These are phyloP conservation scores for Teunomyces funiuensis DNA, from an alignment of 805 yeast species.

Conservation along the genomic window DNA sequence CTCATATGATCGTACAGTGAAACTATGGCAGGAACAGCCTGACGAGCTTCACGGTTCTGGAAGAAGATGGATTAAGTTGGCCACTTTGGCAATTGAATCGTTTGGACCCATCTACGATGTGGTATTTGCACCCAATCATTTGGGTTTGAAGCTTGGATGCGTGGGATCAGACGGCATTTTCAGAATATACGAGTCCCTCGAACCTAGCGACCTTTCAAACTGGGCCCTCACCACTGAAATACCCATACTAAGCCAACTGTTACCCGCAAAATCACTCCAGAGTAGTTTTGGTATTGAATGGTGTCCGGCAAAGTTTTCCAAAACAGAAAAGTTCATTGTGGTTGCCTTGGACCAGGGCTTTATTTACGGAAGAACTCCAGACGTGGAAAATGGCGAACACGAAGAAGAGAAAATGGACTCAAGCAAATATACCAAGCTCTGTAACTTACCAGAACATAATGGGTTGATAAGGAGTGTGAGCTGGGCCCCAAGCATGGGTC, in stretches of 20 bases:
- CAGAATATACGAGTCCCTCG: constrained; percentile 82
- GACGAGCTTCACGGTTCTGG: constrained; percentile 79
- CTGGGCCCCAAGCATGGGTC: constrained; percentile 97
- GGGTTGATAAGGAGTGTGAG: constrained; percentile 85
- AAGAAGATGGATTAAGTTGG: constrained; percentile 74
- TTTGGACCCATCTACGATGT: constrained; percentile 87
- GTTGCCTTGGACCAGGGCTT: constrained; percentile 86
- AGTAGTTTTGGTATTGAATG: constrained; percentile 83
- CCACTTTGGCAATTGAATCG: constrained; percentile 75
- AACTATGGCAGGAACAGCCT: constrained; percentile 87
- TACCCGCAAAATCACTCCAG: constrained; percentile 77
- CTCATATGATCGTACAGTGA: constrained; percentile 85
- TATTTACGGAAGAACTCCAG: constrained; percentile 48
- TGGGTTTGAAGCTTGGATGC: constrained; percentile 79
- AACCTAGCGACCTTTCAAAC: constrained; percentile 80
- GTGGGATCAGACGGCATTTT: constrained; percentile 88
- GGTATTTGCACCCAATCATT: constrained; percentile 82
- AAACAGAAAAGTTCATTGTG: constrained; percentile 74
- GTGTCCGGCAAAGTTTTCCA: constrained; percentile 83
- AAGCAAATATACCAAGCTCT: constrained; percentile 50
- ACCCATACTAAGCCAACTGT: constrained; percentile 59
- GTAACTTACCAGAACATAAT: constrained; percentile 76
- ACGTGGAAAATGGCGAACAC: background rate
- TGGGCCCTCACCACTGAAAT: constrained; percentile 82
- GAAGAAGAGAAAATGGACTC: constrained; percentile 2